phyloP scores from a whole-genome alignment of 768 basidiomycete species.

The Leucocoprinus leucothites region DNA sequence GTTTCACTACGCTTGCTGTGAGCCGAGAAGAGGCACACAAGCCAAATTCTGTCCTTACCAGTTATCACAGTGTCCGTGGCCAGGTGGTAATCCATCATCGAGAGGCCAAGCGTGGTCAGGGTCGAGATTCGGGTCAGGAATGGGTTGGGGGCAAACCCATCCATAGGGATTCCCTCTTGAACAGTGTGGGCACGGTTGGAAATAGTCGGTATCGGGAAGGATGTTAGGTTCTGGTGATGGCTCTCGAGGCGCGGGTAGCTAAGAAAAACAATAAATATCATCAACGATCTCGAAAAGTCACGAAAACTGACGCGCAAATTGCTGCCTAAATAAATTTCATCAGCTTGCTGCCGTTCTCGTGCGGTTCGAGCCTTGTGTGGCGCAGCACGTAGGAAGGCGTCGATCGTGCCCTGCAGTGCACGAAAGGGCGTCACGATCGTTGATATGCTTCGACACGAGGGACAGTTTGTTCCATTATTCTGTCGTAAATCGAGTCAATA shows the following conservation, averaged over 20 bases:
- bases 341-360: constrained; percentile 76
- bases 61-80: constrained; percentile 78
- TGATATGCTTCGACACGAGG: constrained; percentile 72
- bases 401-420: constrained; percentile 67
- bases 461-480: constrained; percentile 86
- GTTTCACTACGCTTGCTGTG: constrained; percentile 52
- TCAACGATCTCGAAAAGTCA: not conserved
- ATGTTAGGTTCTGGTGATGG: constrained; percentile 74
- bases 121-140: constrained; percentile 67
- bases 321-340: constrained; percentile 69
- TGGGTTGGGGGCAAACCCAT: constrained; percentile 80
- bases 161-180: constrained; percentile 64
- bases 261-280: not conserved
- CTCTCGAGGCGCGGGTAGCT: constrained; percentile 78
- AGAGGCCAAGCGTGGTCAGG: constrained; percentile 72
- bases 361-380: constrained; percentile 67
- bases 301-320: constrained; percentile 56
- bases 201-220: constrained; percentile 59
- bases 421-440: constrained; percentile 71
- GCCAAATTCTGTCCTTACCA: constrained; percentile 47
- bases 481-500: constrained; percentile 25
- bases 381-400: constrained; percentile 65
- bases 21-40: not conserved
- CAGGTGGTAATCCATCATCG: constrained; percentile 76
- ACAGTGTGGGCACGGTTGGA: constrained; percentile 82